These are phyloP conservation scores for Flaveria bidentis DNA, from an alignment of 129 eudicot genomes.

Conservation along the genomic window DNA sequence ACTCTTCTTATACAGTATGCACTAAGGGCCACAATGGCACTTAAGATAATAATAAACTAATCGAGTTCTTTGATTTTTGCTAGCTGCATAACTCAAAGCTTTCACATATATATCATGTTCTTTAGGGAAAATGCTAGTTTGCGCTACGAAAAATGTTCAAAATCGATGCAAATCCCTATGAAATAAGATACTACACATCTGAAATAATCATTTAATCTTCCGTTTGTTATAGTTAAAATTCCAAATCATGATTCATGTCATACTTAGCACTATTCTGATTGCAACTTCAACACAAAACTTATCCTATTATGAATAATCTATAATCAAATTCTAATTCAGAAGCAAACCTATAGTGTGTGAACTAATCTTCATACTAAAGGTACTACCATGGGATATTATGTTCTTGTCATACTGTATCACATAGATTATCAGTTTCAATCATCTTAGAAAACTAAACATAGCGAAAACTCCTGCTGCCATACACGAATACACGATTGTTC, in stretches of 20 bases:
- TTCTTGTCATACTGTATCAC: too few species aligned
- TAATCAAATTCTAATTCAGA: not conserved
- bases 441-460: too few species aligned
- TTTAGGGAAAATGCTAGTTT: not conserved
- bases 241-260: not conserved
- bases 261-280: not conserved
- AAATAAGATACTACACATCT: not conserved
- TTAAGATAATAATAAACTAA: not conserved
- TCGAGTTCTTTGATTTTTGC: not conserved
- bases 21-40: not conserved
- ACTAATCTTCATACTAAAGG: too few species aligned
- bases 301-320: too few species aligned
- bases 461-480: too few species aligned
- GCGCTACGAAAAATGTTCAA: not conserved
- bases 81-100: not conserved
- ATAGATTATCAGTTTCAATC: too few species aligned
- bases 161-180: not conserved
- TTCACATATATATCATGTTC: not conserved
- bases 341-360: not conserved
- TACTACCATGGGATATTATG: too few species aligned
- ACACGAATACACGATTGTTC: not conserved
- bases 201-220: not conserved
- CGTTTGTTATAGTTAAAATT: not conserved
- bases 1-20: not conserved
- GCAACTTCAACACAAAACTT: not conserved